A percentile compares a stretch with the other conserved stretches of the same genome.
These are phyloP conservation scores for Fusarium sp. DNA, from an alignment of 2,329 filamentous ascomycete genomes.

Conservation along the genomic window DNA sequence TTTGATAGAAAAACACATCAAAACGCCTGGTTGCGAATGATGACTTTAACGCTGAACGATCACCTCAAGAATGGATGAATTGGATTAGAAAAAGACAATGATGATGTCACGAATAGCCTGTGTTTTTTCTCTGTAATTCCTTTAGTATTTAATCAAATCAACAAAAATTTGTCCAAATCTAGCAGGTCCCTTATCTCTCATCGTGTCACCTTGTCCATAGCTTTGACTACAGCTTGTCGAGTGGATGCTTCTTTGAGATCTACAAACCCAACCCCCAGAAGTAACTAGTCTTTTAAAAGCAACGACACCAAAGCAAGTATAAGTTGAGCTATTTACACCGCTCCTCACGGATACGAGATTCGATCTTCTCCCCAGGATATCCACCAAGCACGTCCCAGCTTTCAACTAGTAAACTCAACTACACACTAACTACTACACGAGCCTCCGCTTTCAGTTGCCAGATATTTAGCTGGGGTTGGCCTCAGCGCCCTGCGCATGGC, in stretches of 20 bases:
- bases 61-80: constrained; percentile 21
- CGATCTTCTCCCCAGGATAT: background rate
- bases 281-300: background rate
- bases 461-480: constrained; percentile 3
- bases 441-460: background rate
- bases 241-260: background rate
- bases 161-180: constrained; percentile 7
- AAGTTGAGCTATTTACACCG: background rate
- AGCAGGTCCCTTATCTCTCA: background rate
- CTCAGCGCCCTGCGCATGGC: constrained; percentile 18
- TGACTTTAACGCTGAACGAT: constrained; percentile 21
- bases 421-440: background rate
- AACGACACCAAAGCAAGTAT: background rate
- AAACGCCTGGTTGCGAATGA: constrained; percentile 14
- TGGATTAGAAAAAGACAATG: constrained; percentile 31
- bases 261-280: background rate
- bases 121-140: constrained; percentile 13
- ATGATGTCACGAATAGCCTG: constrained; percentile 25
- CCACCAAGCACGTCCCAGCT: background rate
- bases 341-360: background rate
- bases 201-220: background rate
- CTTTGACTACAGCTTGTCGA: background rate
- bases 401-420: constrained; percentile 1
- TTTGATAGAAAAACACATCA: background rate
- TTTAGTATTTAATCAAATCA: constrained; percentile 30